A percentile compares a stretch with the other conserved stretches of the same genome.
Conservation (phyloP, 495 filamentous ascomycete species). For the Penicillium subrubescens region DNA sequence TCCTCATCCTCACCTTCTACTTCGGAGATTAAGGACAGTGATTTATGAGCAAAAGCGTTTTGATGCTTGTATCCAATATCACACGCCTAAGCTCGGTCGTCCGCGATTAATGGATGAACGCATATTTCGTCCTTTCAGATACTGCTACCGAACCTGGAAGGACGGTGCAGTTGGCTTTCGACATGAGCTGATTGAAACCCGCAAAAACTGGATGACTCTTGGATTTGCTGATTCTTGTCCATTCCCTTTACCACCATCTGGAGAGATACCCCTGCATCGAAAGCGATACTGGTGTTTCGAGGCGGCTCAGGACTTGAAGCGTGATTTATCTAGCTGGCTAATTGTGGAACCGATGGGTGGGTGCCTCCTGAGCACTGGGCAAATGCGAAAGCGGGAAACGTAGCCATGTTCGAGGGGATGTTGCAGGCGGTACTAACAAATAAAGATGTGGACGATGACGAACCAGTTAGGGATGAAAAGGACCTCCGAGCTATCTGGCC, state of each 20-base stretch:
- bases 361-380: too few relatives aligned
- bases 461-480: too few relatives aligned
- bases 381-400: too few relatives aligned
- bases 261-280: too few relatives aligned
- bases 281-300: too few relatives aligned
- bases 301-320: too few relatives aligned
- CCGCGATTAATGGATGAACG: slow-evolving; percentile 41
- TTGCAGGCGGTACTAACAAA: too few relatives aligned
- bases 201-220: slow-evolving; percentile 38
- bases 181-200: slow-evolving; percentile 43
- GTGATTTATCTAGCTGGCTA: too few relatives aligned
- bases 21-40: background rate
- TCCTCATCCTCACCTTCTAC: slow-evolving; percentile 47
- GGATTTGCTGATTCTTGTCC: slow-evolving; percentile 25
- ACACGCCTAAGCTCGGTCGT: slow-evolving; percentile 33
- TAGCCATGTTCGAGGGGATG: too few relatives aligned
- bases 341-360: too few relatives aligned
- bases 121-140: slow-evolving; percentile 44
- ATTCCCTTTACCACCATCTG: too few relatives aligned
- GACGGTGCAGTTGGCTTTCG: slow-evolving; percentile 44
- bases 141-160: slow-evolving; percentile 48
- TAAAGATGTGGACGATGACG: too few relatives aligned
- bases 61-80: slow-evolving; percentile 34
- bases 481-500: background rate
- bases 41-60: slow-evolving; percentile 37